Evolutionary conservation across 768 basidiomycete species (phyloP).

Genomic region (Tricholoma bakamatsutake): DNA sequence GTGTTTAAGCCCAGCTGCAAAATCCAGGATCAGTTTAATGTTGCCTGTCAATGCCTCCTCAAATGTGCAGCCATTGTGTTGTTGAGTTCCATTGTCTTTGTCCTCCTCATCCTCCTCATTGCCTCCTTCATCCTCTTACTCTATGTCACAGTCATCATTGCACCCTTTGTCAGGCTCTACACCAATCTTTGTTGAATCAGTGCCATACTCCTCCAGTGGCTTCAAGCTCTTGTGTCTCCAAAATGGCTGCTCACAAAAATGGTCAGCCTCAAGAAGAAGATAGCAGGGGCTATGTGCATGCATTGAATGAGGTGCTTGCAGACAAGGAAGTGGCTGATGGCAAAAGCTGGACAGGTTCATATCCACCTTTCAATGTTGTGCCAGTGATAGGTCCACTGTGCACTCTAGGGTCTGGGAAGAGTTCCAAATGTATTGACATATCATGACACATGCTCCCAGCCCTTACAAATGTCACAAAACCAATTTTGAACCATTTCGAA

Average conservation of each 20-base stretch:
- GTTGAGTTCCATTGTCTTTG: neutral
- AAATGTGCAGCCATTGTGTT: neutral
- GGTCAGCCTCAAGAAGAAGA: neutral
- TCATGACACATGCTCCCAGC: too few species aligned
- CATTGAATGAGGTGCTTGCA: neutral
- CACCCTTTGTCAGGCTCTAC: neutral
- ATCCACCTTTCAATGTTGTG: too few species aligned
- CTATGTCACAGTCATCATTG: neutral
- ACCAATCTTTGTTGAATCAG: neutral
- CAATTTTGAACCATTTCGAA: too few species aligned
- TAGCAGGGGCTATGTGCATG: neutral
- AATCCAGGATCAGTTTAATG: neutral
- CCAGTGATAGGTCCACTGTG: too few species aligned
- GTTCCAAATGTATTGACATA: too few species aligned
- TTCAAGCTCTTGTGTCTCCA: neutral
- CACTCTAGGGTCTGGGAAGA: too few species aligned
- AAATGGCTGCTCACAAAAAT: neutral
- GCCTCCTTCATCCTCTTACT: neutral
- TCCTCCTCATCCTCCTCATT: neutral
- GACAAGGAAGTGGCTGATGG: neutral
- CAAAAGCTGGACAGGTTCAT: neutral
- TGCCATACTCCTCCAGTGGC: neutral
- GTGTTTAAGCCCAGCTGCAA: neutral
- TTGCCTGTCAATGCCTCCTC: neutral
- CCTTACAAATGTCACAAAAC: too few species aligned